phyloP scores from a whole-genome alignment of 169 alveolate genomes.

The Theileria luwenshuni region DNA sequence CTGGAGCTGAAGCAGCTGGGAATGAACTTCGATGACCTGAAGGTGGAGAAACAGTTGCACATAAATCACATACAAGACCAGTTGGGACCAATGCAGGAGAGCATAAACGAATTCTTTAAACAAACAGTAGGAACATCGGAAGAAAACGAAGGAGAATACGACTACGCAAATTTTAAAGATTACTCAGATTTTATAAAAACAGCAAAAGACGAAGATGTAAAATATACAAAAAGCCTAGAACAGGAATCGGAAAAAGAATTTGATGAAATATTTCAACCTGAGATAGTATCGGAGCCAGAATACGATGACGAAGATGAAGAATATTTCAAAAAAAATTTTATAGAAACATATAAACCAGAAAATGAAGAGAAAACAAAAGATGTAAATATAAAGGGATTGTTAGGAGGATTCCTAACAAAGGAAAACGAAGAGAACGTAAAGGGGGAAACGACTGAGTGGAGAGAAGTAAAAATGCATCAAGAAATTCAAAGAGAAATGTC shows the following conservation, averaged over 20 bases:
- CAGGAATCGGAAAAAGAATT: background rate
- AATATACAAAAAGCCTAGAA: background rate
- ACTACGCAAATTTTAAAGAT: background rate
- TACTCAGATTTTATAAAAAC: background rate
- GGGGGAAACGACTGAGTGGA: too few species aligned
- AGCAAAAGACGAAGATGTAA: background rate
- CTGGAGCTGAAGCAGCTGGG: conserved; percentile 37
- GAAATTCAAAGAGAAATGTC: too few species aligned
- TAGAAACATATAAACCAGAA: conserved; percentile 5
- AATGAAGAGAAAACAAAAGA: background rate
- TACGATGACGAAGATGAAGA: conserved; percentile 12
- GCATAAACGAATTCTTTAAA: conserved; percentile 22
- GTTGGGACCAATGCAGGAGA: conserved; percentile 22
- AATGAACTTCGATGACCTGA: conserved; percentile 38
- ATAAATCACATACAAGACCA: conserved; percentile 20
- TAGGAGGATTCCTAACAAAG: background rate
- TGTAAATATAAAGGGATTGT: background rate
- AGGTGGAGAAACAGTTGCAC: conserved; percentile 11
- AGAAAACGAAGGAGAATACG: background rate
- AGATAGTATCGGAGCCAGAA: background rate
- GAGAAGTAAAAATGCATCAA: too few species aligned
- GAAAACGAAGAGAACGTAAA: too few species aligned
- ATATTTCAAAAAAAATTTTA: conserved; percentile 13
- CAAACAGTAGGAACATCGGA: conserved; percentile 21
- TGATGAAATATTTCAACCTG: too few species aligned